Evolutionary conservation across 139 green algal species (phyloP), one percentile per base, ranked within the genome.

Genomic region (Picochlorum sp.): DNA sequence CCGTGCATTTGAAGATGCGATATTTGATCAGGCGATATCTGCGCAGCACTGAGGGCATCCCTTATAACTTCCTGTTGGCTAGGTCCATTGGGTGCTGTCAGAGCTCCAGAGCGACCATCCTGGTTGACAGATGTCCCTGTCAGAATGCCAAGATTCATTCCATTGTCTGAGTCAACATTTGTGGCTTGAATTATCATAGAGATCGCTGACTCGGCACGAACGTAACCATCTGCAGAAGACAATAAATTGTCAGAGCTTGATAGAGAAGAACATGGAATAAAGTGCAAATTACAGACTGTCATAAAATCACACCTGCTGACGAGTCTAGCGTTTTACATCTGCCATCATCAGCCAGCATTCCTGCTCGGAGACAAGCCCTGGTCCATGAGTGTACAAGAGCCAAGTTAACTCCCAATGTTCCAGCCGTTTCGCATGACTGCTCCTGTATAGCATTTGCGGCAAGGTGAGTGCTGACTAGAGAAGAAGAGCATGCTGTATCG

Each of bases 321-420:
- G 75, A 74, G 50, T 95, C 87, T 22, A 95, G 67, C 3, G 87
- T 94, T 69, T 94, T 96, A 72, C 88, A 96, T 41, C 83, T 70
- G 8, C 83, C 88, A 16, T 89, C 82, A 3, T 73, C 51, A 0
- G 86, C 71, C 32, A 95, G 77, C 78, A 59, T 83, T 65, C 32
- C 75, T 31, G 70, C 56, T 0, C 68, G 51, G 18, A 70, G 52
- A 60, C 70, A 76, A 36, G 73, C 70, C 28, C 75, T 73, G 7
- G 70, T 80, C 20, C 78, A 86, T 43, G 87, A 77, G 25, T 84
- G 80, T 7, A 81, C 69, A 6, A 91, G 63, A 6, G 72, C 73
- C 12, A 91, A 68, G 67, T 94, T 94, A 14, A 87, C 77, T 9
- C 88, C 88, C 2, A 69, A 68, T 14, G 75, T 80, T 9, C 69